These are phyloP conservation scores for Vaccinium myrtillus DNA, from an alignment of 148 eudicot genomes.

Conservation along the genomic window DNA sequence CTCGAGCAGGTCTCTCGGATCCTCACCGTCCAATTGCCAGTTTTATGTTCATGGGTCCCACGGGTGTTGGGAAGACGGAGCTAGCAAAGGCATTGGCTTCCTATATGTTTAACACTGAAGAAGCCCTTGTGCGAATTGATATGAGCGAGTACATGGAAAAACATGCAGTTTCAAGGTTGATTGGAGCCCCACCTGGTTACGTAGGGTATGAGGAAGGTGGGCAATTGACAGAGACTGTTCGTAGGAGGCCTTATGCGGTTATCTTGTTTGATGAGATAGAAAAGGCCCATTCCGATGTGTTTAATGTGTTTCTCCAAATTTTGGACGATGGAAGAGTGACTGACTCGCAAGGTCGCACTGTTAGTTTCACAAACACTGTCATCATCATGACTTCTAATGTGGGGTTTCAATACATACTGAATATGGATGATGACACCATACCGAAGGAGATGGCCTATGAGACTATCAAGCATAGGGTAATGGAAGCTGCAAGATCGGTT, in stretches of 20 bases:
- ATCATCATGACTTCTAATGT: slow-evolving; percentile 99
- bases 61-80: slow-evolving; percentile 97
- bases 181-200: slow-evolving; percentile 82
- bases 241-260: slow-evolving; percentile 89
- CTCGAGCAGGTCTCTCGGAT: slow-evolving; percentile 97
- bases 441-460: slow-evolving; percentile 70
- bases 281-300: slow-evolving; percentile 85
- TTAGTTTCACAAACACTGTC: slow-evolving; percentile 91
- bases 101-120: slow-evolving; percentile 82
- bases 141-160: slow-evolving; percentile 99
- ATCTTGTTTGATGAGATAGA: slow-evolving; percentile 94
- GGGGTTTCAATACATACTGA: slow-evolving; percentile 86
- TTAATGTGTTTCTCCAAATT: slow-evolving; percentile 85
- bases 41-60: slow-evolving; percentile 96
- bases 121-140: slow-evolving; percentile 87
- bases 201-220: slow-evolving; percentile 97
- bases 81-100: slow-evolving; percentile 88
- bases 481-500: slow-evolving; percentile 88
- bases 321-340: slow-evolving; percentile 94
- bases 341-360: slow-evolving; percentile 91
- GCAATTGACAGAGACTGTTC: slow-evolving; percentile 79
- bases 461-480: slow-evolving; percentile 74
- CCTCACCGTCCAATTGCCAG: slow-evolving; percentile 91
- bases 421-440: slow-evolving; percentile 56
- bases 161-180: slow-evolving; percentile 78